phyloP scores from a whole-genome alignment of 257 asterid species.

The Solanum pinnatisectum region DNA sequence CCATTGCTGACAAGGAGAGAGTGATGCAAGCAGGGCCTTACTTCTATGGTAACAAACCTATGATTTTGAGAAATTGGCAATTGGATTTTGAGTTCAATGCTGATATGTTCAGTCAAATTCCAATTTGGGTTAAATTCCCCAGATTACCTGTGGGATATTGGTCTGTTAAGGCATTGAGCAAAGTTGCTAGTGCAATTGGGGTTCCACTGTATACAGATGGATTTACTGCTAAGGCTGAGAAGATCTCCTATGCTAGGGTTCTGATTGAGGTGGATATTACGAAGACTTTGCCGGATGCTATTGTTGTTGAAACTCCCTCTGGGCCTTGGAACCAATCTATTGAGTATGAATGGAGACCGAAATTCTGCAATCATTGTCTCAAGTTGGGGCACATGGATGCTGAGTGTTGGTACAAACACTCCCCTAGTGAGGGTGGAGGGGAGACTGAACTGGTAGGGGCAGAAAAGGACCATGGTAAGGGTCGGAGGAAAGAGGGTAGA shows the following conservation, averaged over 20 bases:
- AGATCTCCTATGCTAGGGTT: not conserved
- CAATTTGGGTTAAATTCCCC: not conserved
- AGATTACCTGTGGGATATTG: not conserved
- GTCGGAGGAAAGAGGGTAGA: not conserved
- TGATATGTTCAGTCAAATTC: not conserved
- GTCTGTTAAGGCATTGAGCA: not conserved
- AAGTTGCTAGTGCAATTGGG: not conserved
- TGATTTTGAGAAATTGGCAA: not conserved
- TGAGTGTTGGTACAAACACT: not conserved
- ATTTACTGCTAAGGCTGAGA: not conserved
- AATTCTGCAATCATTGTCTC: not conserved
- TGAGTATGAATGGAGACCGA: not conserved
- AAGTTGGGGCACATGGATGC: not conserved
- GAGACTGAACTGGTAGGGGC: not conserved
- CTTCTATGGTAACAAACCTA: not conserved
- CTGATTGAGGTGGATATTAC: not conserved
- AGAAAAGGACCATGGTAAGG: not conserved
- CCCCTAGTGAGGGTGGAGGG: not conserved
- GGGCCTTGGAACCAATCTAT: not conserved
- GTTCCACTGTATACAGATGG: not conserved
- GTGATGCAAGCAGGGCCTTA: not conserved
- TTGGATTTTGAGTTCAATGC: not conserved
- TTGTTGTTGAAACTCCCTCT: not conserved
- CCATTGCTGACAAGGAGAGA: not conserved
- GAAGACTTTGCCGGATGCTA: not conserved